Evolutionary conservation across 1,284 basidiomycete genomes (phyloP), one percentile per base, ranked within the genome.

Genomic region (Exobasidium rhododendri): DNA sequence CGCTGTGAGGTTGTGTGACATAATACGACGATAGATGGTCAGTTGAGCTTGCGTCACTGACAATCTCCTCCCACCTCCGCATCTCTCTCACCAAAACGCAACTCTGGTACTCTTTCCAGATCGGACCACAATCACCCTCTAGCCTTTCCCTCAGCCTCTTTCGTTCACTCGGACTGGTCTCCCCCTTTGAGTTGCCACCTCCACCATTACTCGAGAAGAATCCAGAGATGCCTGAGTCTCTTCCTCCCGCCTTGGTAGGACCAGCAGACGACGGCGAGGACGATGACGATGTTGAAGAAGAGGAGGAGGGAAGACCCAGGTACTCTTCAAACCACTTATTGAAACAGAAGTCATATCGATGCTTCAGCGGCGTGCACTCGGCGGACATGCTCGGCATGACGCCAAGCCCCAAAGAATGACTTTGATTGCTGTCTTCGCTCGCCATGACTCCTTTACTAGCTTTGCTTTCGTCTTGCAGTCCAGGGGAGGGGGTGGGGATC

Each of bases 291-390:
- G 35, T 10, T 10, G 35, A 40, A 40, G 35, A 40, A 40, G 35
- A 40, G 17, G 35, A 7, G 17, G 35, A 7, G 7, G 35, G 62
- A 40, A 73, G 66, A 24, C 70, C 65, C 32, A 97, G 86, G 78
- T 96, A 97, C 24, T 90, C 90, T 78, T 93, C 91, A 75, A 97
- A 93, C 94, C 93, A 97, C 5, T 88, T 86, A 77, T 96, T 94
- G 83, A 97, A 97, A 83, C 94, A 97, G 0, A 88, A 82, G 80
- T 97, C 93, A 80, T 96, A 97, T 63, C 86, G 83, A 65, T 88
- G 87, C 80, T 97, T 97, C 60, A 93, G 84, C 0, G 89, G 88
- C 2, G 93, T 96, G 81, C 94, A 97, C 81, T 88, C 85, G 1
- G 86, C 82, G 2, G 89, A 86, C 29, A 94, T 83, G 3, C 78